Conservation (phyloP, 768 basidiomycete genomes). For the Lentinus tigrinus region DNA sequence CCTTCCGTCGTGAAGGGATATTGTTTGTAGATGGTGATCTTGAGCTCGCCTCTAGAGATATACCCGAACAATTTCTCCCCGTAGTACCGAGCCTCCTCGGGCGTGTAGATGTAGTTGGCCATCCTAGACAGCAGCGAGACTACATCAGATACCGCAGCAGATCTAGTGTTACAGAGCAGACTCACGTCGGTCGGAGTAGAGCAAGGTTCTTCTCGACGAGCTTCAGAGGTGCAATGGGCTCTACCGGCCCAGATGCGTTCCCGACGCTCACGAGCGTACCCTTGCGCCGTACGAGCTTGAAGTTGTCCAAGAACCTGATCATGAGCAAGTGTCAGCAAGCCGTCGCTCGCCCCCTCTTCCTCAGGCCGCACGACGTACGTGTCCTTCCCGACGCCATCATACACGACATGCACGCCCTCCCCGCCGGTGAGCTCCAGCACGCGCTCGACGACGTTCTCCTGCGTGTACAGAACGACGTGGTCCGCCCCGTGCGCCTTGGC, state of each 20-base stretch:
- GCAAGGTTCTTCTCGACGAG: conserved; percentile 81
- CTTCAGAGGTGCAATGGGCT: conserved; percentile 69
- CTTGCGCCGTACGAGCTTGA: conserved; percentile 75
- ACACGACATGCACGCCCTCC: conserved; percentile 81
- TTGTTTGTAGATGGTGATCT: conserved; percentile 66
- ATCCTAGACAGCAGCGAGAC: conserved; percentile 41
- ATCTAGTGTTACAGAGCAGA: conserved; percentile 4
- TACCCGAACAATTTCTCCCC: conserved; percentile 59
- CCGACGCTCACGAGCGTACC: conserved; percentile 87
- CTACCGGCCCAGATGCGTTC: conserved; percentile 82
- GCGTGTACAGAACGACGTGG: conserved; percentile 81
- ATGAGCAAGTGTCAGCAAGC: background rate
- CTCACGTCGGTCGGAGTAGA: conserved; percentile 64
- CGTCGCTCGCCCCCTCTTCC: background rate
- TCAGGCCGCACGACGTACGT: conserved; percentile 53
- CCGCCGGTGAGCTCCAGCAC: conserved; percentile 77
- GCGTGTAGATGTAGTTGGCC: conserved; percentile 65
- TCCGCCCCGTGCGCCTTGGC: conserved; percentile 81
- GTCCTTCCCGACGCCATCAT: conserved; percentile 96
- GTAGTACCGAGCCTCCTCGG: conserved; percentile 70
- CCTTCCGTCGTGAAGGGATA: conserved; percentile 84
- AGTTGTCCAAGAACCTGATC: conserved; percentile 73
- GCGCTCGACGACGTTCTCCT: conserved; percentile 70
- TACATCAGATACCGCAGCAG: background rate
- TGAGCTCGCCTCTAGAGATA: conserved; percentile 55